Evolutionary conservation across 2,329 filamentous ascomycete genomes (phyloP).

Genomic region (Leptographium procerum): DNA sequence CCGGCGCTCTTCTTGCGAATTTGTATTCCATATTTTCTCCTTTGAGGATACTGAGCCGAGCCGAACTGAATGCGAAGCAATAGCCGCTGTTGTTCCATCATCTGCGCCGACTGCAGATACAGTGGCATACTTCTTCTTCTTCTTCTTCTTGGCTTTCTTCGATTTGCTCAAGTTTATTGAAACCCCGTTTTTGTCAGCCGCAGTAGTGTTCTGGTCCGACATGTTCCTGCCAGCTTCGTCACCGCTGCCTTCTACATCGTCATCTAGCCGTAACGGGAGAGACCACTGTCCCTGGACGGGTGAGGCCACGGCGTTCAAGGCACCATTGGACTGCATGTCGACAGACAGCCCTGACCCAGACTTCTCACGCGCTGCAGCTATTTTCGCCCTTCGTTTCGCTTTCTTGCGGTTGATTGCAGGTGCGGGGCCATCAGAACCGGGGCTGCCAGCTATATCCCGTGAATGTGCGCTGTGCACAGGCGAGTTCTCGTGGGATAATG

Average conservation of each 20-base stretch:
- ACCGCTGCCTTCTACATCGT: slow-evolving; percentile 45
- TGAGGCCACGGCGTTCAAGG: slow-evolving; percentile 22
- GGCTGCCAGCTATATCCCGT: background rate
- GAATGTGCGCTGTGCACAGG: slow-evolving; percentile 18
- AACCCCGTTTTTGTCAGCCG: slow-evolving; percentile 21
- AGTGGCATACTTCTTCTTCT: slow-evolving; percentile 36
- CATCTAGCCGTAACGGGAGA: slow-evolving; percentile 25
- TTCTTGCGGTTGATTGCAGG: slow-evolving; percentile 75
- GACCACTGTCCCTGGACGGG: background rate
- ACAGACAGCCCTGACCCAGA: slow-evolving; percentile 35
- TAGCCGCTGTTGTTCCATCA: slow-evolving; percentile 13
- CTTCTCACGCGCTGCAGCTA: slow-evolving; percentile 53
- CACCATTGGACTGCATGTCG: slow-evolving; percentile 28
- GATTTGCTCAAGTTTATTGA: slow-evolving; percentile 25
- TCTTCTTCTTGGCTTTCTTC: slow-evolving; percentile 59
- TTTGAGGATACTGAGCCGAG: slow-evolving; percentile 37
- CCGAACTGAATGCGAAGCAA: slow-evolving; percentile 10
- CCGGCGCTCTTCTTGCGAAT: slow-evolving; percentile 85
- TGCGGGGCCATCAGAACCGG: slow-evolving; percentile 6
- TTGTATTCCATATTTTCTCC: slow-evolving; percentile 96
- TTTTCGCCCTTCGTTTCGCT: slow-evolving; percentile 84
- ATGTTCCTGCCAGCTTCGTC: slow-evolving; percentile 32
- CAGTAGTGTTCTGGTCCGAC: slow-evolving; percentile 24
- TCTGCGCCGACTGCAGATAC: slow-evolving; percentile 9
- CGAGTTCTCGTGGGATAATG: slow-evolving; percentile 28